Conservation (phyloP, 257 asterid species). For the Solanum sparsipilum region DNA sequence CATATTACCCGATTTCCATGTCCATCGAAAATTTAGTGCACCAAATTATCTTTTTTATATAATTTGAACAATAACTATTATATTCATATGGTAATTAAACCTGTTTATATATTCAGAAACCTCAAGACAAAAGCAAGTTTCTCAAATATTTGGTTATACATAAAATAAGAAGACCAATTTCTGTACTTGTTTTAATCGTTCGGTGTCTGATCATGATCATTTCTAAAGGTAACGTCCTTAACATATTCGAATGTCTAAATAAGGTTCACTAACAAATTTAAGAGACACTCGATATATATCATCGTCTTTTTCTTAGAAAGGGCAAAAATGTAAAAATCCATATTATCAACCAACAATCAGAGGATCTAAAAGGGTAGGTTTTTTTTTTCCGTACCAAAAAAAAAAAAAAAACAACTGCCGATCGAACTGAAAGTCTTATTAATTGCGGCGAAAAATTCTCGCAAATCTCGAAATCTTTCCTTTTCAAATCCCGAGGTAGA, state of each 20-base stretch:
- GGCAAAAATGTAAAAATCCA: background rate
- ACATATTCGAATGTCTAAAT: background rate
- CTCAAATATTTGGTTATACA: background rate
- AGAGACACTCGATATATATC: background rate
- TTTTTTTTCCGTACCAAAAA: background rate
- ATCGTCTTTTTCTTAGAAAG: background rate
- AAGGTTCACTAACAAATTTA: background rate
- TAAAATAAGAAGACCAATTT: background rate
- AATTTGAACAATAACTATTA: background rate
- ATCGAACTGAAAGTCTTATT: background rate
- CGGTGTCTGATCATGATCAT: background rate
- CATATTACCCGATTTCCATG: no score
- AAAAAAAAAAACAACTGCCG: background rate
- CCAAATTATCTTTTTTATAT: background rate
- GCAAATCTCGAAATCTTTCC: background rate
- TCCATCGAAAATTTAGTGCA: background rate
- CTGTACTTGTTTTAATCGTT: background rate
- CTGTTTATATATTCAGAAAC: background rate
- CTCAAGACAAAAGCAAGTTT: background rate
- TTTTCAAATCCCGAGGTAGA: slow-evolving; percentile 21
- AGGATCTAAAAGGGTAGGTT: background rate
- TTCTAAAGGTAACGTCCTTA: no score
- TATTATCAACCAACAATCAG: background rate
- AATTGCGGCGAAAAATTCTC: background rate
- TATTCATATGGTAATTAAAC: background rate